A percentile compares a stretch with the other conserved stretches of the same genome.
phyloP scores from a whole-genome alignment of 2,329 filamentous ascomycete species.

The Biscogniauxia sp. region DNA sequence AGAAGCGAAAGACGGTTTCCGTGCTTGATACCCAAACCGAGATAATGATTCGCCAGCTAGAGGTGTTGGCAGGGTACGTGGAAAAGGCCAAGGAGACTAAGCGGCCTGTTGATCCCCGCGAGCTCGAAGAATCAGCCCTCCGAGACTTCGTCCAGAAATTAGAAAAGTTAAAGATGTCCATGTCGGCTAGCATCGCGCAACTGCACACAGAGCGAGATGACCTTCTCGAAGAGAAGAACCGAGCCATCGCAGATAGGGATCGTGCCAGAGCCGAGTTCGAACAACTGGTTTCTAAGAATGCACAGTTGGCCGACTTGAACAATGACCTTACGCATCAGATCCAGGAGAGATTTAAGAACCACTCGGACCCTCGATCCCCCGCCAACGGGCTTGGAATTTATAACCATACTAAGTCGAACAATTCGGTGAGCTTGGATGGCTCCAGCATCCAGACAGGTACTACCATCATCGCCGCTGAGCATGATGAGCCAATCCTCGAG shows the following conservation, averaged over 20 bases:
- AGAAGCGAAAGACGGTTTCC: constrained; percentile 95
- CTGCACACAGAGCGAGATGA: constrained; percentile 73
- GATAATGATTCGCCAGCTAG: constrained; percentile 89
- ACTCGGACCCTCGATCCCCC: constrained; percentile 58
- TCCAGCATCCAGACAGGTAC: constrained; percentile 55
- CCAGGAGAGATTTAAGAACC: constrained; percentile 79
- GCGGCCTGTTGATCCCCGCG: constrained; percentile 73
- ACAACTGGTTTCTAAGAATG: constrained; percentile 89
- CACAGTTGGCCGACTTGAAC: constrained; percentile 90
- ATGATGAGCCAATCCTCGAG: constrained; percentile 66
- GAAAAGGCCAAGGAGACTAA: constrained; percentile 81
- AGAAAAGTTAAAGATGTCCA: constrained; percentile 58
- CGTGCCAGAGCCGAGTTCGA: constrained; percentile 95
- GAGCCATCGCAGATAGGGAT: constrained; percentile 81
- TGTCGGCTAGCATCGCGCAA: constrained; percentile 57
- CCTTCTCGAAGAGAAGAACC: constrained; percentile 79
- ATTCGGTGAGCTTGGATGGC: constrained; percentile 50
- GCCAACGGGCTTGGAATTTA: constrained; percentile 59
- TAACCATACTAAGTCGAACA: constrained; percentile 49
- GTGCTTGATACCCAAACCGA: constrained; percentile 92
- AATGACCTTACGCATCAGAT: constrained; percentile 94
- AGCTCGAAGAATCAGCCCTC: constrained; percentile 85
- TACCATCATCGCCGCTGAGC: constrained; percentile 59
- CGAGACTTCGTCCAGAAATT: constrained; percentile 83
- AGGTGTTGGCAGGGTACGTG: constrained; percentile 84